A percentile compares a stretch with the other conserved stretches of the same genome.
These are phyloP conservation scores for Craterostigma plantagineum DNA, from an alignment of 257 asterid species.

Conservation along the genomic window DNA sequence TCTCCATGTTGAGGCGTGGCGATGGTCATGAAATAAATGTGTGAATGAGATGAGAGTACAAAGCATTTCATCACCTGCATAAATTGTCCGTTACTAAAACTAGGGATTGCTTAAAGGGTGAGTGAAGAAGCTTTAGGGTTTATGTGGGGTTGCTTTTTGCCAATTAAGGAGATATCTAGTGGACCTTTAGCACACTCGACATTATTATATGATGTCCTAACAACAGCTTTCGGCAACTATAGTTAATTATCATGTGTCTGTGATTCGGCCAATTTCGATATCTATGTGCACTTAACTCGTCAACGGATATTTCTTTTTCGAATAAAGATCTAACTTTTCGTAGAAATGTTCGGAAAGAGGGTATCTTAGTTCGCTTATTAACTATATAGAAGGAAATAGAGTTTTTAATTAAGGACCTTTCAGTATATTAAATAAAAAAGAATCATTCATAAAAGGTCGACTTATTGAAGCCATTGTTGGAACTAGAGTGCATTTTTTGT, in stretches of 20 bases:
- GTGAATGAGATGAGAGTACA: constrained; percentile 10
- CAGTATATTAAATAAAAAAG: too few relatives aligned
- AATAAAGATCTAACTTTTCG: too few relatives aligned
- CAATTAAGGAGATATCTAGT: constrained; percentile 22
- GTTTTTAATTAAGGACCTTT: too few relatives aligned
- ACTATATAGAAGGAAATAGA: too few relatives aligned
- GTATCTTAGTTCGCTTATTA: too few relatives aligned
- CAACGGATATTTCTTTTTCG: too few relatives aligned
- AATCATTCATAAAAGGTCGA: too few relatives aligned
- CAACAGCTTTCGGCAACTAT: constrained; percentile 11
- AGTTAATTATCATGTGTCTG: constrained; percentile 7
- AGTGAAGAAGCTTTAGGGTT: constrained; percentile 18
- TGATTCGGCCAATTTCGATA: not conserved
- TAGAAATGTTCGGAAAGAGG: too few relatives aligned
- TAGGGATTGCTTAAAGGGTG: constrained; percentile 27
- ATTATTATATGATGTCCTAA: constrained; percentile 11
- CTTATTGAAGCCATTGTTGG: too few relatives aligned
- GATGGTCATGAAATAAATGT: not conserved
- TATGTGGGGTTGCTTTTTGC: constrained; percentile 15
- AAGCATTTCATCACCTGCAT: constrained; percentile 10
- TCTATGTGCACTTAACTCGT: too few relatives aligned
- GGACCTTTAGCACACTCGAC: constrained; percentile 19
- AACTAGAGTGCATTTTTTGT: too few relatives aligned
- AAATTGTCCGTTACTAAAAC: constrained; percentile 29
- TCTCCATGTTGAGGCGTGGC: not conserved